Base-by-base conservation (phyloP, 2,329 filamentous ascomycete genomes). In the Aspergillus tubingensis region DNA sequence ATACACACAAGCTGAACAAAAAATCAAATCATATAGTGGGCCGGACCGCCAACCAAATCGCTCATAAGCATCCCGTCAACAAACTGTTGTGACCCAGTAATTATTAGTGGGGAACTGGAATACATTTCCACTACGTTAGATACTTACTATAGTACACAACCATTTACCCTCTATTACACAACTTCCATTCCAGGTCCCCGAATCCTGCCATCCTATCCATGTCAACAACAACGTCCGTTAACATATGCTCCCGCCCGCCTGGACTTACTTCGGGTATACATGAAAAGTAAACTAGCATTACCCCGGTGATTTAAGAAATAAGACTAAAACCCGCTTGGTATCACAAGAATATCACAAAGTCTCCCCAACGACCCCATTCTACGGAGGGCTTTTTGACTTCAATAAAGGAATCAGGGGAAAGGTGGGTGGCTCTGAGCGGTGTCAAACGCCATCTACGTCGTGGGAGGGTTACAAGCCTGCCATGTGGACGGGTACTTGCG, bases 401-500 rank as follows among this genome's bases (percentile, higher is more conserved):
- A 6, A 47, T 55, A 51, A 13, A 36, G 5, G 4, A 39, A 39
- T 27, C 27, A 32, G 48, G 39, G 39, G 49, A 21, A 41, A 41
- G 27, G n/a, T 27, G 25, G 25, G 41, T 44, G 39, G 39, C 8
- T 25, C 19, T 15, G 23, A 21, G 36, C 39, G 54, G 54, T 51
- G 49, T 60, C 51, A 47, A 59, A 59, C 56, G 53, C 60, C 56
- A 62, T 56, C 32, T 50, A 59, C 53, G 54, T 57, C 56, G 55
- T 54, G 52, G 62, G 23, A 54, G 60, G 50, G 32, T 62, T 66
- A 59, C 63, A 53, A 63, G 48, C 57, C 56, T 64, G 63, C 65
- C 66, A 68, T 68, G 66, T 67, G 64, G 65, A 66, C 62, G 65
- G 64, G 62, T 65, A 56, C 58, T 62, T 50, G 61, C 61, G 62